Evolutionary conservation across 768 basidiomycete genomes (phyloP), one percentile per base, ranked within the genome.

Genomic region (Trametes punicea): DNA sequence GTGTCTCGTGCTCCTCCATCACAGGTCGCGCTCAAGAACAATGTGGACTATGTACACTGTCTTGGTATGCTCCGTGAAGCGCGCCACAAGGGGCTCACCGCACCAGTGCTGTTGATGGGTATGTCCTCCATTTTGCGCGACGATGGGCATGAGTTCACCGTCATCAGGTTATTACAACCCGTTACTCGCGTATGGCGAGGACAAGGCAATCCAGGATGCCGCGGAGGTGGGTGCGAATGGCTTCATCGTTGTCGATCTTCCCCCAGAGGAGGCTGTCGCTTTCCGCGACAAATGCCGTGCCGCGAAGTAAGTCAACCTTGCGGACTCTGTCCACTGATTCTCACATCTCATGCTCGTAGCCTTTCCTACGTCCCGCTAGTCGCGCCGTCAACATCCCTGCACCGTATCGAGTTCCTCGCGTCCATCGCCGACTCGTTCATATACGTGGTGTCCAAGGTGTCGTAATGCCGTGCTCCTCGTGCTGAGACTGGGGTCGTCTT

Each of bases 401-500:
- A 83, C 48, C 88, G 97, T 36, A 92, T 98, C 67, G 84, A 88
- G 64, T 97, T 97, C 74, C 80, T 99, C 36, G 76, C 92, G 2
- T 84, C 87, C 7, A 98, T 99, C 63, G 96, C 97, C 16, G 97
- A 99, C 70, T 86, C 88, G 2, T 98, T 99, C 77, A 93, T 99
- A 60, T 99, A 99, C 69, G 85, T 99, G 44, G 95, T 98, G n/a
- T 97, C 95, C 45, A 96, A 93, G 77, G 93, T 90, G 30, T 30
- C 18, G 26, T 31, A 29, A 26, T 21, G 13, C 34, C 15, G 34
- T 5, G 15, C 33, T 44, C 27, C 11, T n/a, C 33, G 34, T 10
- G 30, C 2, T 15, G 7, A 30, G 27, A 25, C 27, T n/a, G 13
- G 27, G 30, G 16, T 16, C 25, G 15, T 46, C n/a, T 21, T 20